Percentiles rank a stretch among this genome's conserved stretches.
Conservation (phyloP, 345 rosid species). For the Ceriops decandra region DNA sequence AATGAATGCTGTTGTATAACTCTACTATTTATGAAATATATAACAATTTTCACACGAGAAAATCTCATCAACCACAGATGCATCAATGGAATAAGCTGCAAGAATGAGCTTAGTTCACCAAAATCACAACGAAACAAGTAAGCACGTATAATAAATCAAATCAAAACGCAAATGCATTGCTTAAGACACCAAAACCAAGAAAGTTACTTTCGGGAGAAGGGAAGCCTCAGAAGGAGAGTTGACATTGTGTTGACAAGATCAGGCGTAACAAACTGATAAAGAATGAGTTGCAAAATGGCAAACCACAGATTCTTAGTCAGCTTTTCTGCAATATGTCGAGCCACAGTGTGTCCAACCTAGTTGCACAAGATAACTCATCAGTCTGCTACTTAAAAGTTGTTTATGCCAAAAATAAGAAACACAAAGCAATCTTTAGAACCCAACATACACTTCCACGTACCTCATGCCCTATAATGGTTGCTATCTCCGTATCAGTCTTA, state of each 20-base stretch:
- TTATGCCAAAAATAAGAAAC: slow-evolving; percentile 2
- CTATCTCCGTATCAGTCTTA: slow-evolving; percentile 77
- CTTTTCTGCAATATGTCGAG: slow-evolving; percentile 71
- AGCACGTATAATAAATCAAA: too few relatives aligned
- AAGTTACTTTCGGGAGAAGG: slow-evolving; percentile 79
- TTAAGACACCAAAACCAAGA: background rate
- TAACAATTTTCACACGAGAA: background rate
- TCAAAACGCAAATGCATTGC: background rate
- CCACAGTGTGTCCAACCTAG: slow-evolving; percentile 93
- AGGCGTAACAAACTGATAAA: slow-evolving; percentile 72
- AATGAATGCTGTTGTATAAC: too few relatives aligned
- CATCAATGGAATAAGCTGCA: background rate
- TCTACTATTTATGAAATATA: too few relatives aligned
- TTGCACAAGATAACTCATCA: slow-evolving; percentile 9
- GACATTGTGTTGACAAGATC: slow-evolving; percentile 79
- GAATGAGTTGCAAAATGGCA: slow-evolving; percentile 60
- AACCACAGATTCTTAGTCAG: slow-evolving; percentile 78
- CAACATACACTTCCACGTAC: slow-evolving; percentile 27
- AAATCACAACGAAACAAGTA: background rate
- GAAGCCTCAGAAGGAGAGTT: slow-evolving; percentile 69
- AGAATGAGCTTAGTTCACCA: too few relatives aligned
- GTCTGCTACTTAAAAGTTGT: background rate
- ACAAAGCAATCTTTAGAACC: background rate
- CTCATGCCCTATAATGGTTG: slow-evolving; percentile 89
- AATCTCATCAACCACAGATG: background rate